A percentile compares a stretch with the other conserved stretches of the same genome.
Conservation (phyloP, 2,329 filamentous ascomycete genomes). For the Verticillium klebahnii region DNA sequence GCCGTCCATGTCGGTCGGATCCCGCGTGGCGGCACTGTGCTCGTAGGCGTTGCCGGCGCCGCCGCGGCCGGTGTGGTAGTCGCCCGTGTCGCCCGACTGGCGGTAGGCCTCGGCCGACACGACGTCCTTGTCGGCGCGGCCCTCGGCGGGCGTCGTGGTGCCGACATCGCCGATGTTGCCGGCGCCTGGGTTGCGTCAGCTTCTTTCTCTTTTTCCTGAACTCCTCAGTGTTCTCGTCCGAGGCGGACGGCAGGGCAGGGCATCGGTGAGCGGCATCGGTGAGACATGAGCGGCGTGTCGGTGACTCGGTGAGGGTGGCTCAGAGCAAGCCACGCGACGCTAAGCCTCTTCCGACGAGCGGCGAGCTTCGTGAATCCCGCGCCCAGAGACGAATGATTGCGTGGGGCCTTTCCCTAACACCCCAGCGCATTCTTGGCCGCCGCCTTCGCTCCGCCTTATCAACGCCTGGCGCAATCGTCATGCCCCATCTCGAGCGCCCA, state of each 20-base stretch:
- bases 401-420: background rate
- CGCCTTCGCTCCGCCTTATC: background rate
- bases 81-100: slow-evolving; percentile 39
- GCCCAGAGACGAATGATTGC: background rate
- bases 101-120: slow-evolving; percentile 49
- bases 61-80: slow-evolving; percentile 56
- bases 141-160: slow-evolving; percentile 21
- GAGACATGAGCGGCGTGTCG: background rate
- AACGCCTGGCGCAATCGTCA: background rate
- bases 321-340: background rate
- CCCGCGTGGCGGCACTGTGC: background rate
- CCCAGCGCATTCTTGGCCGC: background rate
- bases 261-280: background rate
- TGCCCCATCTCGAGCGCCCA: background rate
- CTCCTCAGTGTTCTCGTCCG: background rate
- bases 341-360: background rate
- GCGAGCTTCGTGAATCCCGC: background rate
- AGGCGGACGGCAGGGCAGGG: no score
- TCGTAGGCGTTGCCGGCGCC: slow-evolving; percentile 47
- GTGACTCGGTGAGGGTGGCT: background rate
- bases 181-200: slow-evolving; percentile 34
- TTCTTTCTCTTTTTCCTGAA: background rate
- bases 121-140: slow-evolving; percentile 45
- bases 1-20: slow-evolving; percentile 27
- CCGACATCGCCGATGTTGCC: slow-evolving; percentile 54